A percentile compares a stretch with the other conserved stretches of the same genome.
Evolutionary conservation across 306 rosid genomes (phyloP).

Genomic region (Comarum palustre): DNA sequence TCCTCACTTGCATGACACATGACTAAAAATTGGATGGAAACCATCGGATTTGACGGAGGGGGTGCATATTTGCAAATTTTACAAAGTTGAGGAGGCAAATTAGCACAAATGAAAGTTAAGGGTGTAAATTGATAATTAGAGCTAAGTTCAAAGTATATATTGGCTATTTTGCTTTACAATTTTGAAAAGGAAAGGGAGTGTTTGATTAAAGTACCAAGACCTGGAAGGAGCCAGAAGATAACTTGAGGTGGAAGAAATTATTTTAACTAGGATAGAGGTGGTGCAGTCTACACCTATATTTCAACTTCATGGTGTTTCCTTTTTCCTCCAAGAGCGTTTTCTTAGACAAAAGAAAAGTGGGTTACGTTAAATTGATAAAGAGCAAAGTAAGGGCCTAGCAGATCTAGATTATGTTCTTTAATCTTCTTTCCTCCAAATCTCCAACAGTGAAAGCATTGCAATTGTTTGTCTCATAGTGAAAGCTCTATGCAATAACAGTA

Average conservation of each 20-base stretch:
- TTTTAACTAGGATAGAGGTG: not conserved
- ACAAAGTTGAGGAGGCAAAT: too few species aligned
- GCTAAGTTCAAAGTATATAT: too few species aligned
- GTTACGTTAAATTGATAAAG: not conserved
- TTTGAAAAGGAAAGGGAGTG: not conserved
- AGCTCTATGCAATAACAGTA: not conserved
- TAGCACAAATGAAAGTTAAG: too few species aligned
- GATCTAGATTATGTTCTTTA: not conserved
- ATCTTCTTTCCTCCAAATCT: too few species aligned
- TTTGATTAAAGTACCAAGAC: not conserved
- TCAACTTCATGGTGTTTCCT: not conserved
- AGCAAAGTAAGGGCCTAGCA: not conserved
- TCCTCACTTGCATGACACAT: too few species aligned
- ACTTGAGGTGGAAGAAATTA: slow-evolving; percentile 10
- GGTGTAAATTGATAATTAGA: too few species aligned
- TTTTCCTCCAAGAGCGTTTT: not conserved
- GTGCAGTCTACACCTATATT: not conserved
- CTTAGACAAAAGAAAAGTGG: not conserved
- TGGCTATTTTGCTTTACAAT: too few species aligned
- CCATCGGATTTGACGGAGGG: too few species aligned
- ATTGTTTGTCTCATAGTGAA: not conserved
- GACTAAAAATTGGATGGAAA: too few species aligned
- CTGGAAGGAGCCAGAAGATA: not conserved
- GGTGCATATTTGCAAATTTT: too few species aligned
- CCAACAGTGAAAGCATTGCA: not conserved